These are phyloP conservation scores for Monosporozyma unispora DNA, from an alignment of 805 yeast species.

Conservation along the genomic window DNA sequence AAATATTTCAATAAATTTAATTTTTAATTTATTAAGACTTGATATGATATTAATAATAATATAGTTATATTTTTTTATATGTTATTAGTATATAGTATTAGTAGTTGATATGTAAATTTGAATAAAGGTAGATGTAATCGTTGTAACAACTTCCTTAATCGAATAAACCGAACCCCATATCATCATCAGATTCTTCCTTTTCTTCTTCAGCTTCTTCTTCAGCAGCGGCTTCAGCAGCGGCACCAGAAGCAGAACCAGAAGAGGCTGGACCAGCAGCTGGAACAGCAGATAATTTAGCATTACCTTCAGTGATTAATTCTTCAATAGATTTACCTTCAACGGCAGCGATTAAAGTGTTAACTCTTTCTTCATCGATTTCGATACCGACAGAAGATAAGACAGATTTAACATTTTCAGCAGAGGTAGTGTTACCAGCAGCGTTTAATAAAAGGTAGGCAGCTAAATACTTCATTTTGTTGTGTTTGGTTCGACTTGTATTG, in stretches of 20 bases:
- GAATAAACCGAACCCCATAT: slow-evolving; percentile 96
- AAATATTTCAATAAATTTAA: too few relatives aligned
- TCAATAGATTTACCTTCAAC: slow-evolving; percentile 88
- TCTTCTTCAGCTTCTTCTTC: slow-evolving; percentile 49
- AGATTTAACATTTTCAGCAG: slow-evolving; percentile 82
- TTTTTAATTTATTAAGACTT: too few relatives aligned
- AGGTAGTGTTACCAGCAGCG: slow-evolving; percentile 94
- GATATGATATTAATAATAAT: too few relatives aligned
- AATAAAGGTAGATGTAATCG: too few relatives aligned
- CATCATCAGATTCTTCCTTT: slow-evolving; percentile 54
- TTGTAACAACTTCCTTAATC: slow-evolving; percentile 69
- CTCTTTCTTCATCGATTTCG: slow-evolving; percentile 86
- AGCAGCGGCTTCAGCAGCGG: slow-evolving; percentile 41
- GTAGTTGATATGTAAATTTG: background rate
- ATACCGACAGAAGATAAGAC: slow-evolving; percentile 92
- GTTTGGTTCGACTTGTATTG: background rate
- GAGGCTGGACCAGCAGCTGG: slow-evolving; percentile 97
- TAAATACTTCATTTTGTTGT: slow-evolving; percentile 75
- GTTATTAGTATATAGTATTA: background rate
- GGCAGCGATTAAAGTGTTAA: slow-evolving; percentile 70
- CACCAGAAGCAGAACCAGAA: slow-evolving; percentile 40
- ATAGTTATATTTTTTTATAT: background rate
- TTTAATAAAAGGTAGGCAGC: slow-evolving; percentile 98
- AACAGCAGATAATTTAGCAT: slow-evolving; percentile 91
- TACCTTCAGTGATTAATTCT: slow-evolving; percentile 91